Conservation (phyloP, 768 basidiomycete genomes). For the Lactarius sp. region DNA sequence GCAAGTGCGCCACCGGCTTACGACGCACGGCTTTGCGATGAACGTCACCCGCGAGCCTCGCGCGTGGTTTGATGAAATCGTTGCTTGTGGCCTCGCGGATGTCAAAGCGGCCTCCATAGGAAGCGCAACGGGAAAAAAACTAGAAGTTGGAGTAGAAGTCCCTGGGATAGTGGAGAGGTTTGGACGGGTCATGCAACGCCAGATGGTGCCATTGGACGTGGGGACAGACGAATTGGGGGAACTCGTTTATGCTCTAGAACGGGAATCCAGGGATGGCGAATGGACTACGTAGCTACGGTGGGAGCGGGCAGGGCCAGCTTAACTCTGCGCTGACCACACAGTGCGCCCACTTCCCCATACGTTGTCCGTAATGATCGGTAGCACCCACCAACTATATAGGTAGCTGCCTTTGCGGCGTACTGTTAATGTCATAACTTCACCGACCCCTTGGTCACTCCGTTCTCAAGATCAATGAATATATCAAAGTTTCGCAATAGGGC, state of each 20-base stretch:
- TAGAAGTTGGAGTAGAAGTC: conserved; percentile 49
- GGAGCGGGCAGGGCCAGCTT: background rate
- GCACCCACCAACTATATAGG: background rate
- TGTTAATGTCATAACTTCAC: conserved; percentile 9
- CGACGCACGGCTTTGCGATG: conserved; percentile 91
- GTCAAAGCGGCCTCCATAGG: conserved; percentile 74
- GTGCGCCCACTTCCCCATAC: background rate
- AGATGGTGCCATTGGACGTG: conserved; percentile 31
- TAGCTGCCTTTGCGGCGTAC: background rate
- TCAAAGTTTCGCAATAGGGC: conserved; percentile 59
- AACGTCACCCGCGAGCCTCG: conserved; percentile 82
- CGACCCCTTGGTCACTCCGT: background rate
- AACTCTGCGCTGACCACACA: background rate
- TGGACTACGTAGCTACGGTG: conserved; percentile 10
- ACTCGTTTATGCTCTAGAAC: conserved; percentile 28
- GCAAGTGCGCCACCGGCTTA: conserved; percentile 90
- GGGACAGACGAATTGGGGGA: conserved; percentile 26
- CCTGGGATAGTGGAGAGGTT: conserved; percentile 38
- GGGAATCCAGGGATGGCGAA: conserved; percentile 25
- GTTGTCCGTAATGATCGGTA: background rate
- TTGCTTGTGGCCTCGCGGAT: conserved; percentile 86
- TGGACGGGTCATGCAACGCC: conserved; percentile 30
- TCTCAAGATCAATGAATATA: conserved; percentile 48
- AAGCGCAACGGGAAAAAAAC: conserved; percentile 36
- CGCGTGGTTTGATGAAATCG: conserved; percentile 79